Evolutionary conservation across 176 grass and related monocot species (phyloP), one percentile per base, ranked within the genome.

Genomic region (Avena sativa): DNA sequence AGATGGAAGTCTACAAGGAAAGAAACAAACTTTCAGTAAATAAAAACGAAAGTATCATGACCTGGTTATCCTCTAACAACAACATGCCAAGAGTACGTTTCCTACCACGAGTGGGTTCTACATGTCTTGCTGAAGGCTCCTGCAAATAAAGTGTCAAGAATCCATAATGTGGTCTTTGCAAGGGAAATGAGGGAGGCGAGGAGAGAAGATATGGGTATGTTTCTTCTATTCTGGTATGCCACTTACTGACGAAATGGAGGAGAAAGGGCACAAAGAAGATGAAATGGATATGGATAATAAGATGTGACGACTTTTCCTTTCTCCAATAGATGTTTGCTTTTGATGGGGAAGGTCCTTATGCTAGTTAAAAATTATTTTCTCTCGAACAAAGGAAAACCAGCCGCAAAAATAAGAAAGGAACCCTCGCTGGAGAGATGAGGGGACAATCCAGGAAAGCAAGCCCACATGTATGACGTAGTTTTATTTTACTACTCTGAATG

Each of bases 11-110:
- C 16, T 56, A 89, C 21, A 30, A n/a, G 25, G 19, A 83, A 32
- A 55, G 44, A 82, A 78, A 69, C 40, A 59, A 65, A 82, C 62
- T 26, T 72, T 55, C 9, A 44, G 58, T 43, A 43, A 63, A 44
- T 30, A 13, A 68, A 74, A 47, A 68, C 79, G 79, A 38, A 34
- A 90, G 56, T 36, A 86, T 73, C 13, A 78, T 38, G 70, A 85
- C 82, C 68, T 85, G 55, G 1, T 73, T 81, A 68, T 95, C 83
- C 51, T 92, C 76, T 62, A 95, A 91, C 61, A 95, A 91, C 78
- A 77, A 82, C 84, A 88, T 82, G 70, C 34, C 70, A 82, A 84
- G 83, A 83, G 83, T 82, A 91, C 44, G 73, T 86, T 81, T 73
- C 72, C 83, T 80, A 85, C 79, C 17, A 80, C 75, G 80, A 68